phyloP scores from a whole-genome alignment of 495 filamentous ascomycete species.

The Penicillium crystallinum region DNA sequence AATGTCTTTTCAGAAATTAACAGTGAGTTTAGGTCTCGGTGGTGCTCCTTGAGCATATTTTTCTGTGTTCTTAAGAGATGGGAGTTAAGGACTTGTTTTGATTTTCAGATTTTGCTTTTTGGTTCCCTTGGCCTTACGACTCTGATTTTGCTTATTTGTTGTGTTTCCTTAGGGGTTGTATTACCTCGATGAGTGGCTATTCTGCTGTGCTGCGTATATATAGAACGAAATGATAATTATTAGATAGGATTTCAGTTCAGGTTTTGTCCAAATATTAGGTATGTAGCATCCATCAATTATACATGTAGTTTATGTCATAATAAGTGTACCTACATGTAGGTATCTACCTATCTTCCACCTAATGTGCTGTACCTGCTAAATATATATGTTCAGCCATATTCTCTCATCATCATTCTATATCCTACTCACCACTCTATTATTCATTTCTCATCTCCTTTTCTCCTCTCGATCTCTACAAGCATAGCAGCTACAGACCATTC shows the following conservation, averaged over 20 bases:
- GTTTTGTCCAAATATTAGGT: too few relatives aligned
- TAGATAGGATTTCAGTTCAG: background rate
- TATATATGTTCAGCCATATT: too few relatives aligned
- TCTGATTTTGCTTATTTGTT: background rate
- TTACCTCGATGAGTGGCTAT: background rate
- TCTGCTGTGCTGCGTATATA: background rate
- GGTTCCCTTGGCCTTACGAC: background rate
- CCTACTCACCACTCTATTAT: too few relatives aligned
- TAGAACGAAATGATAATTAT: background rate
- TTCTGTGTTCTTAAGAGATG: background rate
- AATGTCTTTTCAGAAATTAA: background rate
- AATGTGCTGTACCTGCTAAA: too few relatives aligned
- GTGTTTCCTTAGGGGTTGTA: background rate
- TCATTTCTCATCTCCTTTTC: too few relatives aligned
- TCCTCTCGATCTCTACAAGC: too few relatives aligned
- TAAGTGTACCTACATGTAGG: too few relatives aligned
- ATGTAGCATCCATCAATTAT: too few relatives aligned
- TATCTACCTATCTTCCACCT: too few relatives aligned
- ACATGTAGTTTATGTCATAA: too few relatives aligned
- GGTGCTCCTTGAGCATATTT: conserved; percentile 6
- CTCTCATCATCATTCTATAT: background rate
- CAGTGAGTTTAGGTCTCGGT: conserved; percentile 9
- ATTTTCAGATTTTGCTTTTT: background rate
- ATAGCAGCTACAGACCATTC: too few relatives aligned
- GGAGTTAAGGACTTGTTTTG: background rate